Evolutionary conservation across 352 stramenopile genomes (phyloP).

Genomic region (Pythium dissotocum): DNA sequence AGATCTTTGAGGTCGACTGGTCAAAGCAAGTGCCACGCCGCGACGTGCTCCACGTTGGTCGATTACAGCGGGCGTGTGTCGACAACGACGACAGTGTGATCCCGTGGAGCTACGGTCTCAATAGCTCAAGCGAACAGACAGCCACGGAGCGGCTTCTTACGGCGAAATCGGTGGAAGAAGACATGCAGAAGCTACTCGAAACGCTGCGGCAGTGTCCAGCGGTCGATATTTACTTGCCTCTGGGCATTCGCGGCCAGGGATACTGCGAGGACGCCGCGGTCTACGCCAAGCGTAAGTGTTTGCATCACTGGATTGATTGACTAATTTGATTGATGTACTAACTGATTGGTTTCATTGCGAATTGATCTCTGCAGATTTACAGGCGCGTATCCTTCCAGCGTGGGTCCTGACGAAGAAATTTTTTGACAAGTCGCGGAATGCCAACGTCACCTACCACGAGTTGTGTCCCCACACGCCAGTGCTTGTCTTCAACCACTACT

Average conservation of each 20-base stretch:
- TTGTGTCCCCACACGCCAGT: slow-evolving; percentile 32
- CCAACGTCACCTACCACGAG: slow-evolving; percentile 33
- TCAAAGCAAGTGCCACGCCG: background rate
- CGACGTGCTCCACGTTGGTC: slow-evolving; percentile 47
- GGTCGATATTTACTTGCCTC: slow-evolving; percentile 59
- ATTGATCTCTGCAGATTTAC: slow-evolving; percentile 10
- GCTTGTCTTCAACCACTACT: slow-evolving; percentile 41
- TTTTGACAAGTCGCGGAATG: slow-evolving; percentile 10
- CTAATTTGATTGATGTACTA: background rate
- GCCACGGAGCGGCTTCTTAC: slow-evolving; percentile 29
- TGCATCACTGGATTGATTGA: background rate
- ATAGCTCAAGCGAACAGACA: background rate
- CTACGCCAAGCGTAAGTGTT: slow-evolving; percentile 55
- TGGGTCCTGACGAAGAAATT: slow-evolving; percentile 32
- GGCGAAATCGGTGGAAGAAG: slow-evolving; percentile 14
- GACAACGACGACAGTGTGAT: slow-evolving; percentile 45
- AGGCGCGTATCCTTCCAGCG: slow-evolving; percentile 26
- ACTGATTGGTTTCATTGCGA: background rate
- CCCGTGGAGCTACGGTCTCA: slow-evolving; percentile 37
- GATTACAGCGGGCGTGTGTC: slow-evolving; percentile 48
- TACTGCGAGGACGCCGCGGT: slow-evolving; percentile 69
- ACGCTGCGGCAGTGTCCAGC: slow-evolving; percentile 50
- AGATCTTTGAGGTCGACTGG: slow-evolving; percentile 15
- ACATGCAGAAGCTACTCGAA: slow-evolving; percentile 39
- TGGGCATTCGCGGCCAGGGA: slow-evolving; percentile 39